A percentile compares a stretch with the other conserved stretches of the same genome.
phyloP scores from a whole-genome alignment of 345 rosid species.

The Moringa oleifera region DNA sequence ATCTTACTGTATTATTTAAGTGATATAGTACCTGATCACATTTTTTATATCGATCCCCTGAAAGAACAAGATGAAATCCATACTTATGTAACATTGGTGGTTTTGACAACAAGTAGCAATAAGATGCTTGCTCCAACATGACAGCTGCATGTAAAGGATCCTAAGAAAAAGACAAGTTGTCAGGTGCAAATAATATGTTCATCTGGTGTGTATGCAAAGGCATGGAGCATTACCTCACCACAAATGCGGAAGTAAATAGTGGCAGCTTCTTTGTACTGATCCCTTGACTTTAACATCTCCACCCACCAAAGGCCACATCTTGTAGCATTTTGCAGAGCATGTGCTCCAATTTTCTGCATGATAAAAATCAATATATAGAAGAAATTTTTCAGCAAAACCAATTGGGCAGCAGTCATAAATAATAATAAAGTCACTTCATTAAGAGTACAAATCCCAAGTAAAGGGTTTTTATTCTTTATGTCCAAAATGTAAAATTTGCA shows the following conservation, averaged over 20 bases:
- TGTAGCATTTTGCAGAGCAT: constrained; percentile 77
- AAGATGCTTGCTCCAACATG: constrained; percentile 99
- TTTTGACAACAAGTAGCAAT: constrained; percentile 82
- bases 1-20: constrained; percentile 4
- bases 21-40: constrained; percentile 78
- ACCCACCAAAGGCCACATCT: constrained; percentile 99
- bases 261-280: constrained; percentile 89
- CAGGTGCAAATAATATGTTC: constrained; percentile 11
- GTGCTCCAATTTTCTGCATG: constrained; percentile 66
- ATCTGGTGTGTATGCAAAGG: constrained; percentile 1
- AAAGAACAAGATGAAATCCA: constrained; percentile 97
- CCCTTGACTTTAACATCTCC: constrained; percentile 86
- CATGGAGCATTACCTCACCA: constrained; percentile 68
- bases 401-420: background rate
- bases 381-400: background rate
- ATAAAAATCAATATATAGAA: background rate
- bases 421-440: background rate
- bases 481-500: too few relatives aligned
- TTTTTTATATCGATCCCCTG: constrained; percentile 89
- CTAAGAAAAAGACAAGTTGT: constrained; percentile 35
- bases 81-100: constrained; percentile 93
- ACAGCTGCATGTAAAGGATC: constrained; percentile 93
- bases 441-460: background rate
- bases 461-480: background rate
- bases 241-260: constrained; percentile 87